Evolutionary conservation across 1,284 basidiomycete genomes (phyloP), one percentile per base, ranked within the genome.

Genomic region (Ustilago cynodontis): DNA sequence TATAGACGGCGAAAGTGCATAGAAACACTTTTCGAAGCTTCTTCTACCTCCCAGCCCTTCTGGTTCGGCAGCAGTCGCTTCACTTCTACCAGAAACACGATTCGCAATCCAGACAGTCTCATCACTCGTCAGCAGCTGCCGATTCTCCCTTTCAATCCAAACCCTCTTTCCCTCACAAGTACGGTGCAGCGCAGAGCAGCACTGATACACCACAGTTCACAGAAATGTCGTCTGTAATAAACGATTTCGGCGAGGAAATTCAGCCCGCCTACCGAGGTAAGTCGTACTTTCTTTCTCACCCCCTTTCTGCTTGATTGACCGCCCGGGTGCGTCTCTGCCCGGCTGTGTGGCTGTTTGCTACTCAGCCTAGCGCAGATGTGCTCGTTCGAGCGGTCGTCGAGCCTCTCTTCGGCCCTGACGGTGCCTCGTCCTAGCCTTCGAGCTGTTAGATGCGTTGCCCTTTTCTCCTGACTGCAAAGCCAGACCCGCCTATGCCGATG

Each of bases 181-280:
- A 35, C 58, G 54, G 59, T 41, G 29, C 35, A 62, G 55, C 63
- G 14, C 51, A 52, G 50, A 47, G 51, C 16, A 49, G 47, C 53
- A 37, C 54, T 59, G 59, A 52, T 43, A n/a, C 41, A 11, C 41
- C 59, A 37, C 53, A 47, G 11, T 35, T 10, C 22, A 13, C 52
- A 55, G 31, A 55, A 2, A 84, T 85, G 82, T 57, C 77, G 8
- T 64, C 65, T 13, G 69, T 80, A 43, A 77, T 61, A 28, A 80
- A 84, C 67, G 71, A 82, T 8, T 57, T 76, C 49, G 83, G 82
- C 50, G 81, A 85, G 70, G 66, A 78, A n/a, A 72, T 84, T 43
- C 64, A 65, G 28, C 78, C 78, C 43, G 80, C 73, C 54, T 80
- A 80, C 78, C 58, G 58, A 50, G 79, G 79, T 82, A 66, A 75